Conservation (phyloP, 441 rosid species). For the Breynia disticha region DNA sequence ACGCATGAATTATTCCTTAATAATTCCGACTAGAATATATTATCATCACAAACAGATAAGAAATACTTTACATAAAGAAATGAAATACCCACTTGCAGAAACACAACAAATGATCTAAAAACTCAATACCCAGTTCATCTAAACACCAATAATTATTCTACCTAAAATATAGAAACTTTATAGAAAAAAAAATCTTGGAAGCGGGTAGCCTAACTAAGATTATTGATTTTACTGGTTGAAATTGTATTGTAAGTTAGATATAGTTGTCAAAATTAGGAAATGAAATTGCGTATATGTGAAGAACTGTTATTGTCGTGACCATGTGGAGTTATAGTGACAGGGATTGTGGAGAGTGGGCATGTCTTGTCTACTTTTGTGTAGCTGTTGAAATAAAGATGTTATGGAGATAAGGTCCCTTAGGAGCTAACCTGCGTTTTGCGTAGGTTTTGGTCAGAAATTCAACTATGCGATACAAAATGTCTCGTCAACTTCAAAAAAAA, state of each 20-base stretch:
- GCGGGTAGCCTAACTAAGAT: background rate
- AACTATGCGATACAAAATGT: too few relatives aligned
- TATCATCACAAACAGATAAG: conserved; percentile 11
- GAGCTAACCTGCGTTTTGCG: too few relatives aligned
- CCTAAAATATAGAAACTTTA: background rate
- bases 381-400: too few relatives aligned
- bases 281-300: conserved; percentile 4
- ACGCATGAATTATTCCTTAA: conserved; percentile 18
- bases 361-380: too few relatives aligned
- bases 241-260: conserved; percentile 1
- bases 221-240: background rate
- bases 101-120: background rate
- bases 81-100: background rate
- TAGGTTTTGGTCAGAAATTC: too few relatives aligned
- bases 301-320: conserved; percentile 9
- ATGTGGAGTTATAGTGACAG: conserved; percentile 15
- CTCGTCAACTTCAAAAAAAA: too few relatives aligned
- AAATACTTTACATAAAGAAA: conserved; percentile 8
- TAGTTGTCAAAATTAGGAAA: conserved; percentile 10
- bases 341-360: conserved; percentile 8
- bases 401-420: too few relatives aligned
- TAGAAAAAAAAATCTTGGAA: background rate
- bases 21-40: conserved; percentile 22
- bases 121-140: background rate
- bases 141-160: background rate